Percentiles rank a stretch among this genome's conserved stretches.
Conservation (phyloP, 2,329 filamentous ascomycete species). For the Pseudophaeomoniella oleicola region DNA sequence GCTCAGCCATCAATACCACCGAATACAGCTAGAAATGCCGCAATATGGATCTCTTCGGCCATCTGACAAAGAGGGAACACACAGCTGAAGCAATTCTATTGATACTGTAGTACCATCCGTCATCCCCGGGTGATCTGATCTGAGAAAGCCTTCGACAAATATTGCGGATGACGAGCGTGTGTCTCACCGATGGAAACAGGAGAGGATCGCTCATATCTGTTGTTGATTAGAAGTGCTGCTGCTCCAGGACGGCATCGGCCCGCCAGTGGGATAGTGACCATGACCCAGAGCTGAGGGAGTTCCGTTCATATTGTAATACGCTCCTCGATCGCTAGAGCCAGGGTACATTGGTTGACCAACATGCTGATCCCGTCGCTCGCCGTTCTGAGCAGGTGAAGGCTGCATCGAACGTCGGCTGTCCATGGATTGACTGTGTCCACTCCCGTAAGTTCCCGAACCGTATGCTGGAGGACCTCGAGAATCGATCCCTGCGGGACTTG, state of each 20-base stretch:
- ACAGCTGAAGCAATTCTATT: too few species aligned
- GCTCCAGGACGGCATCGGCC: neutral
- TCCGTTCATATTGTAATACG: neutral
- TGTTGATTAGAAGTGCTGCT: neutral
- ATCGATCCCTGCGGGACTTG: slow-evolving; percentile 12
- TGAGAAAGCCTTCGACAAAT: too few species aligned
- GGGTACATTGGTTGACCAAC: neutral
- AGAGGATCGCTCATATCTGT: too few species aligned
- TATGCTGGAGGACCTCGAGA: slow-evolving; percentile 8
- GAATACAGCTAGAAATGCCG: too few species aligned
- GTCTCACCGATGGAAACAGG: too few species aligned
- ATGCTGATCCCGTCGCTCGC: slow-evolving; percentile 1
- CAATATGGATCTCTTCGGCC: too few species aligned
- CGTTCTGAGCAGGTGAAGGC: slow-evolving; percentile 6
- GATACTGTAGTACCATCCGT: too few species aligned
- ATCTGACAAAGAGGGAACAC: too few species aligned
- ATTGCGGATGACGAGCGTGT: too few species aligned
- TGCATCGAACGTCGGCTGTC: slow-evolving; percentile 10
- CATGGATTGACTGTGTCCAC: slow-evolving; percentile 6
- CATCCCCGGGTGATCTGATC: too few species aligned
- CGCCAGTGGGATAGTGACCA: neutral
- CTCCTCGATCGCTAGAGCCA: neutral
- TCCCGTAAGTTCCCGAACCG: slow-evolving; percentile 8
- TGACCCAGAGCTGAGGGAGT: neutral
- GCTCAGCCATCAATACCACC: too few species aligned